Evolutionary conservation across 2,329 filamentous ascomycete genomes (phyloP).

Genomic region (Rhexocercosporidium sp.): DNA sequence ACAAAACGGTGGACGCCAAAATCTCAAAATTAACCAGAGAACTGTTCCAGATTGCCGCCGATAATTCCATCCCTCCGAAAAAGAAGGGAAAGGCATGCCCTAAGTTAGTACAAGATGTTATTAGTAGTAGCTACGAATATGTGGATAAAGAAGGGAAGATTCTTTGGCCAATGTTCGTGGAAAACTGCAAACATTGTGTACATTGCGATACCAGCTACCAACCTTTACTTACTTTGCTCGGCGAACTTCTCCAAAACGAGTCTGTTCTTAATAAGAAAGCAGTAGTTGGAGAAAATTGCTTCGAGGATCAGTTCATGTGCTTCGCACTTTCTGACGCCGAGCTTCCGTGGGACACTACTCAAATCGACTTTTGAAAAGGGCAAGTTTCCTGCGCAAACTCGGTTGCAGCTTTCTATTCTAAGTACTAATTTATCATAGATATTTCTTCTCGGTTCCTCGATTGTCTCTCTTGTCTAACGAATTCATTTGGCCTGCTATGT

Average conservation of each 20-base stretch:
- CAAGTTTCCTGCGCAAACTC: background rate
- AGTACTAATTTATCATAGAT: background rate
- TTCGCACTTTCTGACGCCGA: background rate
- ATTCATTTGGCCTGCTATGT: too few relatives aligned
- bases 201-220: too few relatives aligned
- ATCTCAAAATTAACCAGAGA: background rate
- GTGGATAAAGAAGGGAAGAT: background rate
- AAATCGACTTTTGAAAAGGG: background rate
- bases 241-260: background rate
- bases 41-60: background rate
- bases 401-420: background rate
- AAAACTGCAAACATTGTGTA: background rate
- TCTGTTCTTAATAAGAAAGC: background rate
- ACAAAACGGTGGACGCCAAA: background rate
- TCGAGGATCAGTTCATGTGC: conserved; percentile 15
- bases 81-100: too few relatives aligned
- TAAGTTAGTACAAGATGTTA: too few relatives aligned
- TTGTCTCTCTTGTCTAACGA: too few relatives aligned
- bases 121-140: too few relatives aligned
- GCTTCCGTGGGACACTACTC: background rate
- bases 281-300: background rate
- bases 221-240: too few relatives aligned
- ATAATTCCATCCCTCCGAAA: too few relatives aligned
- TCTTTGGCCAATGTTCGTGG: background rate
- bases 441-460: background rate